Base-by-base conservation (phyloP, 495 filamentous ascomycete species). In the Rusavskia elegans region DNA sequence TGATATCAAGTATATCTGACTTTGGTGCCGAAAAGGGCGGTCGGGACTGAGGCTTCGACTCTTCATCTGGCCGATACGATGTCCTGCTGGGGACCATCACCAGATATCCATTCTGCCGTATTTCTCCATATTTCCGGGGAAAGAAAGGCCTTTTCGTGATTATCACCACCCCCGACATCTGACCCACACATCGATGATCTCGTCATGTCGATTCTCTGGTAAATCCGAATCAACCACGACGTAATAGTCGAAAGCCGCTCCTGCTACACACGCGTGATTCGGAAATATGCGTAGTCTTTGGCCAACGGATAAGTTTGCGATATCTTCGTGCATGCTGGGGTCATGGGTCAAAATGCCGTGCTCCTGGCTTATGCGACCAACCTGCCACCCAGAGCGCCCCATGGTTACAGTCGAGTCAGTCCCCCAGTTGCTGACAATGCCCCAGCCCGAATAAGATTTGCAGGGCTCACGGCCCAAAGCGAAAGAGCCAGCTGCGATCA, bases 251-350 rank as follows among this genome's bases (percentile, higher is more conserved):
- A 80, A 83, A 2, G 78, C 77, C 0, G 80, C 81, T 0, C 84
- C 82, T 5, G 85, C 78, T 49, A 92, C 82, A 59, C 89, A 94
- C 38, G 84, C 77, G 66, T 95, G 89, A 59, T 93, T 93, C 0
- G 88, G 87, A 75, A 81, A 90, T 11, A 94, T 68, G 46, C 81
- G 71, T 23, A 92, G 71, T 50, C 78, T 52, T 51, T 72, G 66
- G 11, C 70, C 71, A 29, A 72, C 50, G 5, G 35, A 30, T 41
- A 72, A 51, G 1, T 52, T n/a, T 10, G 46, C 19, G 8, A 19
- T 19, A n/a, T 42, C n/a, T 19, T 19, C 8, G 3, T 19, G n/a
- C 20, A 2, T 27, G 8, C n/a, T 19, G n/a, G n/a, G 16, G 16
- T 9, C n/a, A 10, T 36, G 39, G 16, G 16, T 42, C 48, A 85